Evolutionary conservation across 768 basidiomycete genomes (phyloP).

Genomic region (Boletus reticulatus): DNA sequence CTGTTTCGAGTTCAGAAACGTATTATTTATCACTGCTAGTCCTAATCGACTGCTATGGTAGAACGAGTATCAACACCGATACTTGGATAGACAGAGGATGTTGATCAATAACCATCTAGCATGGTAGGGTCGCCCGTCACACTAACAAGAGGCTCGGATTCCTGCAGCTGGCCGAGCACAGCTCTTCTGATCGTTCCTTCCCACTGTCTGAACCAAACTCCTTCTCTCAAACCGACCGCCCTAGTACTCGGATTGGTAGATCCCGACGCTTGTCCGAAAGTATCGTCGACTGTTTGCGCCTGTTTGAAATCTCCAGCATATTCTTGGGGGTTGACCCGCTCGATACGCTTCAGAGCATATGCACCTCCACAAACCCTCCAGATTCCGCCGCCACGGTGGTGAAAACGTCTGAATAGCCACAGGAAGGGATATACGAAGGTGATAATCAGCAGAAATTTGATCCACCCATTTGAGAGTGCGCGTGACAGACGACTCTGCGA

Average conservation of each 20-base stretch:
- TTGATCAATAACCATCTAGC: conserved; percentile 26
- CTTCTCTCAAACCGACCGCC: conserved; percentile 63
- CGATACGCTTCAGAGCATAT: conserved; percentile 60
- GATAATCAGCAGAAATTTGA: conserved; percentile 67
- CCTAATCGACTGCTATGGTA: neutral
- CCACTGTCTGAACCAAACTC: conserved; percentile 79
- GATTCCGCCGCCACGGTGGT: conserved; percentile 61
- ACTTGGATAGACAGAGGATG: neutral
- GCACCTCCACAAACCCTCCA: conserved; percentile 80
- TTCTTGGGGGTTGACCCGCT: conserved; percentile 16
- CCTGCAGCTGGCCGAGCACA: conserved; percentile 45
- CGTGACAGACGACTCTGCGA: conserved; percentile 66
- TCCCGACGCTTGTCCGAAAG: conserved; percentile 19
- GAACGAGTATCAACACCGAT: neutral
- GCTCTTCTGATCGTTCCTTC: conserved; percentile 63
- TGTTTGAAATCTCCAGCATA: neutral
- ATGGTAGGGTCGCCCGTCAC: conserved; percentile 26
- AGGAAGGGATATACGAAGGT: conserved; percentile 75
- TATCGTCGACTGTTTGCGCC: neutral
- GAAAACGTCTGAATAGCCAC: conserved; percentile 76
- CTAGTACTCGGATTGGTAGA: conserved; percentile 29
- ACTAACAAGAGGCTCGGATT: conserved; percentile 26
- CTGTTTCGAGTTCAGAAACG: neutral
- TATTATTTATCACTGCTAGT: too few species aligned
- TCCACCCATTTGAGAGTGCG: conserved; percentile 66